These are phyloP conservation scores for Arxiozyma telluris DNA, from an alignment of 1,139 yeast genomes.

Conservation along the genomic window DNA sequence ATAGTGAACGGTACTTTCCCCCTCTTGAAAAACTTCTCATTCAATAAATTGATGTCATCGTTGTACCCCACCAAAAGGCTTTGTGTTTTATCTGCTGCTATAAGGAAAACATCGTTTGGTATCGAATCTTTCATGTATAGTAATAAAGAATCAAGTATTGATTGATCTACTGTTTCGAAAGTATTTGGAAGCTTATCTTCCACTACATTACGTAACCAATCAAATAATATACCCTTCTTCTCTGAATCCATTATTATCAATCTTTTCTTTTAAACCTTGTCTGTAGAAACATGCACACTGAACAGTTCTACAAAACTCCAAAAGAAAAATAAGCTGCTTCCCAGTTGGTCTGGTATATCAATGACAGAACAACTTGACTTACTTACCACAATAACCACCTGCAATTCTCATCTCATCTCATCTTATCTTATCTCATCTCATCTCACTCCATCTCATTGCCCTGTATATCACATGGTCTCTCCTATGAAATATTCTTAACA, in stretches of 20 bases:
- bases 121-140: neutral
- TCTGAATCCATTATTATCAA: neutral
- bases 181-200: neutral
- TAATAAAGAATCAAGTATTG: neutral
- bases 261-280: neutral
- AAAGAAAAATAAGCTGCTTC: neutral
- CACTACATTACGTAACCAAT: neutral
- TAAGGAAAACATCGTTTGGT: neutral
- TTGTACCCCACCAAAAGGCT: neutral
- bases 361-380: neutral
- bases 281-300: too few relatives aligned
- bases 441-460: neutral
- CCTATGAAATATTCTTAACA: neutral
- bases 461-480: neutral
- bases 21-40: conserved; percentile 13
- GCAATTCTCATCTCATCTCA: neutral
- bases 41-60: conserved; percentile 9
- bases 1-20: conserved; percentile 27
- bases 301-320: too few relatives aligned
- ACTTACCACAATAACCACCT: too few relatives aligned
- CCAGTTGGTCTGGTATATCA: too few relatives aligned
- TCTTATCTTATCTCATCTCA: too few relatives aligned
- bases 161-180: neutral
- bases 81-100: neutral
- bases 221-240: neutral